A percentile compares a stretch with the other conserved stretches of the same genome.
Evolutionary conservation across 495 filamentous ascomycete species (phyloP).

Genomic region (Aspergillus cavernicola): DNA sequence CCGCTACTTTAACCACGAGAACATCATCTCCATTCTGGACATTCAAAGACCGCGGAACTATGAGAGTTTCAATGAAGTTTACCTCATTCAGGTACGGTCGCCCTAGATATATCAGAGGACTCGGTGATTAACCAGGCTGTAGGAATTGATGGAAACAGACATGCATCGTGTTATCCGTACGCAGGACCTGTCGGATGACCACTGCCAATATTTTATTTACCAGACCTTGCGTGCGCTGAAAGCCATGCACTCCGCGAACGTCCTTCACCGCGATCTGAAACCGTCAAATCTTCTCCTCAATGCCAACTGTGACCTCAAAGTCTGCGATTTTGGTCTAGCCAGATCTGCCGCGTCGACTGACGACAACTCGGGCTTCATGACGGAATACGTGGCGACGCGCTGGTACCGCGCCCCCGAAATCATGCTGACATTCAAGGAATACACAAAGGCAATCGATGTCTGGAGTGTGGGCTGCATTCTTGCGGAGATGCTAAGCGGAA

Average conservation of each 20-base stretch:
- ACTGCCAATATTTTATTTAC: constrained; percentile 99
- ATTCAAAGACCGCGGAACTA: constrained; percentile 97
- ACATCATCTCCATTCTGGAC: constrained; percentile 99
- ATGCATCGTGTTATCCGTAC: constrained; percentile 99
- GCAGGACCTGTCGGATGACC: constrained; percentile 96
- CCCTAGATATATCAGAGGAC: neutral
- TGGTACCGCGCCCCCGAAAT: constrained; percentile 99
- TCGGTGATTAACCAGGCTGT: constrained; percentile 4
- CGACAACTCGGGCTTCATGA: constrained; percentile 99
- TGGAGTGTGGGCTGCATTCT: constrained; percentile 99
- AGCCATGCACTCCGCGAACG: constrained; percentile 98
- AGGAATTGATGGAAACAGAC: constrained; percentile 99
- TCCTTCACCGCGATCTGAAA: constrained; percentile 95
- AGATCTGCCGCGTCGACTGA: constrained; percentile 89
- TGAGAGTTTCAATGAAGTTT: constrained; percentile 95
- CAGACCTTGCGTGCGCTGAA: constrained; percentile 97
- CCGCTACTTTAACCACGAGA: constrained; percentile 99
- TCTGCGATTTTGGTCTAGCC: constrained; percentile 96
- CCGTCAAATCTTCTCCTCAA: constrained; percentile 96
- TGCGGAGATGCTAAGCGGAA: constrained; percentile 99
- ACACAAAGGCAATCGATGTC: constrained; percentile 99
- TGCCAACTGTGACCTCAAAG: constrained; percentile 98
- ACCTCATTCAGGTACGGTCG: constrained; percentile 84
- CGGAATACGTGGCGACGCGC: constrained; percentile 97
- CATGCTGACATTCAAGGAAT: constrained; percentile 99